These are phyloP conservation scores for Populus euphratica DNA, from an alignment of 345 rosid genomes.

Conservation along the genomic window DNA sequence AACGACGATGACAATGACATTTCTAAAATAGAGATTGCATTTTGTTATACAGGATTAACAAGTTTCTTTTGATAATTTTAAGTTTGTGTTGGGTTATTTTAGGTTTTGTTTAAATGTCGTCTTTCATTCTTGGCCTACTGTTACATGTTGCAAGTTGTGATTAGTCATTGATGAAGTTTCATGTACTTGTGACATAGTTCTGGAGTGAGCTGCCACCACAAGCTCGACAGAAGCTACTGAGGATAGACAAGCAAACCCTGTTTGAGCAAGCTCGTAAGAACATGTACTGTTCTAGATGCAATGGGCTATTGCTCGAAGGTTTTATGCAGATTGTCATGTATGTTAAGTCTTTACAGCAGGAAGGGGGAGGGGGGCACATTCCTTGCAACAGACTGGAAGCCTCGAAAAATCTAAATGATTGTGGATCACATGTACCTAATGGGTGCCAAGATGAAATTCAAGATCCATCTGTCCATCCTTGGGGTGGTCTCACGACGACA, in stretches of 20 bases:
- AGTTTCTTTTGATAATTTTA: background rate
- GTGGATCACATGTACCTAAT: constrained; percentile 33
- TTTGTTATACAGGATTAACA: background rate
- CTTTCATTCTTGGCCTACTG: background rate
- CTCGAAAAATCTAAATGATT: constrained; percentile 36
- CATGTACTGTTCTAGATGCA: constrained; percentile 95
- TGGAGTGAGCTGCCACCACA: constrained; percentile 71
- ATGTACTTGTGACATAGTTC: constrained; percentile 45
- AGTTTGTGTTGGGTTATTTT: background rate
- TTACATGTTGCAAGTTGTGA: constrained; percentile 2
- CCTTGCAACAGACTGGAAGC: constrained; percentile 34
- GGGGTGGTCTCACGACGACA: constrained; percentile 89
- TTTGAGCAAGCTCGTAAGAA: constrained; percentile 96
- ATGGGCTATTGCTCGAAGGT: constrained; percentile 82
- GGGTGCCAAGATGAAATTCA: constrained; percentile 57
- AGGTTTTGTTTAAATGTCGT: background rate
- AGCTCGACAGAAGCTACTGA: constrained; percentile 65
- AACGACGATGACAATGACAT: background rate
- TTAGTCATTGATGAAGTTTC: constrained; percentile 13
- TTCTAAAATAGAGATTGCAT: background rate
- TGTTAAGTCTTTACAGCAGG: constrained; percentile 70
- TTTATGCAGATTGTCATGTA: constrained; percentile 75
- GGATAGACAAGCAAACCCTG: constrained; percentile 78
- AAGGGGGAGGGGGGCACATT: constrained; percentile 42
- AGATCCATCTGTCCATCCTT: constrained; percentile 77